phyloP scores from a whole-genome alignment of 257 asterid species.

The Paraleonurus japonicus region DNA sequence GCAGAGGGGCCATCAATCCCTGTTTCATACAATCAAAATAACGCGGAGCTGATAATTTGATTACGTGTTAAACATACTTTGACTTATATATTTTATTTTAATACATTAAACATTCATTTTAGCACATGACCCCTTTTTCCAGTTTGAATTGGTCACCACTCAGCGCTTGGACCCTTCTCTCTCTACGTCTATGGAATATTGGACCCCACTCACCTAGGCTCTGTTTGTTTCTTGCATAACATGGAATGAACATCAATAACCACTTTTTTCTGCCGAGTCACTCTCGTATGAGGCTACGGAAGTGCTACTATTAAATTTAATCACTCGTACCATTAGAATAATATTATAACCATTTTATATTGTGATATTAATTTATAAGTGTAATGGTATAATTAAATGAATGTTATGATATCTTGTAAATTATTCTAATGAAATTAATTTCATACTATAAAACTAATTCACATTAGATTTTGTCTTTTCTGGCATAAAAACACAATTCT shows the following conservation, averaged over 20 bases:
- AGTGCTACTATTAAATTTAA: too few relatives aligned
- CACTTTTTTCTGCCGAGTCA: neutral
- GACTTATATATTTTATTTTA: neutral
- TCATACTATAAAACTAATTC: too few relatives aligned
- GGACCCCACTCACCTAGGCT: neutral
- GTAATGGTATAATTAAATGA: too few relatives aligned
- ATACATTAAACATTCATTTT: neutral
- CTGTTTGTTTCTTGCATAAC: neutral
- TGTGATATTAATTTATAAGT: too few relatives aligned
- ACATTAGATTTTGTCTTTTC: too few relatives aligned
- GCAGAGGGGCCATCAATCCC: constrained; percentile 11
- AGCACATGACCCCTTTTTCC: constrained; percentile 1
- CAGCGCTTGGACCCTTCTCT: neutral
- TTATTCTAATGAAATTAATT: too few relatives aligned
- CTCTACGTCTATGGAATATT: neutral
- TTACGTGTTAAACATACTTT: constrained; percentile 12
- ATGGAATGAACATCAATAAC: neutral
- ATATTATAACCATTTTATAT: too few relatives aligned
- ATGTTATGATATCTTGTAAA: too few relatives aligned
- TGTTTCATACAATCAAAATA: neutral
- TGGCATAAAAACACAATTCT: too few relatives aligned
- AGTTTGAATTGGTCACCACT: constrained; percentile 55
- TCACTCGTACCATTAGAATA: too few relatives aligned
- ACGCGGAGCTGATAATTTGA: constrained; percentile 32
- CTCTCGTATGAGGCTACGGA: too few relatives aligned